Base-by-base conservation (phyloP, 1,139 yeast genomes). In the Lodderomyces theae region DNA sequence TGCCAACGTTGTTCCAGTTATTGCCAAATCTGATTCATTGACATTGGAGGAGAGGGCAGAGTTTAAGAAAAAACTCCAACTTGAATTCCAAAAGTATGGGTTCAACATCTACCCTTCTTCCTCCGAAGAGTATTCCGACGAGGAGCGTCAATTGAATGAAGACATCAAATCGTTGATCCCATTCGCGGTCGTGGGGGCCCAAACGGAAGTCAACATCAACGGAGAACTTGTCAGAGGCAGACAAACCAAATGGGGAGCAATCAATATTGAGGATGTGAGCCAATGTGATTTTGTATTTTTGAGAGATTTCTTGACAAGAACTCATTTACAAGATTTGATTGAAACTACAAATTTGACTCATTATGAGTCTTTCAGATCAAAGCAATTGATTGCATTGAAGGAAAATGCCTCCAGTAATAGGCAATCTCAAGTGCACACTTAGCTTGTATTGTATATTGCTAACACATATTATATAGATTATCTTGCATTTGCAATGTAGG, bases 101-200 rank as follows among this genome's bases (percentile, higher is more conserved):
- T 79, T 92, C 59, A 82, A 80, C 52, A 75, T 90, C 60, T 92
- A 88, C 64, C 98, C 98, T 15, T 89, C 82, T 62, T 96, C 88
- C 61, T 70, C 75, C 41, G 86, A 82, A 30, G 89, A 81, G 44
- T 69, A 82, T 52, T 77, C 78, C 45, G 92, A 84, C 26, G 96
- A 87, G 52, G 92, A 85, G 59, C 79, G 80, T 54, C 95, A 86
- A 56, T 73, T 84, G 54, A 85, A 85, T 57, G 79, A 77, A 52
- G 87, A 85, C 53, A 83, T 85, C 54, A 79, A 83, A 72, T 86
- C 83, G 39, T 78, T 79, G 57, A 79, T 90, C 51, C 98, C 98
- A 23, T 92, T 92, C 69, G 97, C 98, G 1, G 80, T 92, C 37
- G 89, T 90, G 42, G 98, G 97, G 33, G 84, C 96, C n/a, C 95